Evolutionary conservation across 805 yeast genomes (phyloP), one percentile per base, ranked within the genome.

Genomic region (Yarrowia sp.): DNA sequence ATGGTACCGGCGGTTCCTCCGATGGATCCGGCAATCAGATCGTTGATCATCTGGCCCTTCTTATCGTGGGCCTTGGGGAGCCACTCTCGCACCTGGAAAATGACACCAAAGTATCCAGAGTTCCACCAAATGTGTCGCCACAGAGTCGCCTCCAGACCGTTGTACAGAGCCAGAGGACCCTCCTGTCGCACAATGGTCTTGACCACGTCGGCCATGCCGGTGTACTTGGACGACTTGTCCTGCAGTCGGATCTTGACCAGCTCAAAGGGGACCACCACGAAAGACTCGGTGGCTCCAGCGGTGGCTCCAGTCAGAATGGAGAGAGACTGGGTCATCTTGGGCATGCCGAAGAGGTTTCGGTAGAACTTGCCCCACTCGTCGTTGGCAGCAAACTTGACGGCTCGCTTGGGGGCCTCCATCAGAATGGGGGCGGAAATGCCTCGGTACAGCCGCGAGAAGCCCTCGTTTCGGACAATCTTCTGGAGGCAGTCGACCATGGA

Each of bases 401-500:
- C 99, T 82, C 99, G 87, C 83, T 95, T 95, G 71, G 99, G 99
- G 14, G 98, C 99, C 79, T 95, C 99, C 99, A 95, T 95, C 74
- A 95, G 83, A 73, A 95, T 91, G 40, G 99, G 99, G 30, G 99
- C 97, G 38, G 90, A 81, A 74, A 95, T 95, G 72, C 99, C 99
- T 76, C 93, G 87, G 80, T 95, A 95, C 69, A 94, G 84, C 71
- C 95, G 84, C 12, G 89, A 79, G 49, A 87, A 83, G 64, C 99
- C 99, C 79, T 95, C 99, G 72, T 86, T 87, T 74, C 85, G 86
- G 73, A 95, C 84, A 73, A 95, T 94, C 79, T 93, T 92, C 70
- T 83, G 79, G 73, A 95, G 79, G 77, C 97, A 91, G 76, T 91
- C 95, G 69, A 92, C 73, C 76, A 96, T 90, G 74, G 97, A 97